Evolutionary conservation across 1,284 basidiomycete genomes (phyloP).

Genomic region (Xerocomus minutiporus): DNA sequence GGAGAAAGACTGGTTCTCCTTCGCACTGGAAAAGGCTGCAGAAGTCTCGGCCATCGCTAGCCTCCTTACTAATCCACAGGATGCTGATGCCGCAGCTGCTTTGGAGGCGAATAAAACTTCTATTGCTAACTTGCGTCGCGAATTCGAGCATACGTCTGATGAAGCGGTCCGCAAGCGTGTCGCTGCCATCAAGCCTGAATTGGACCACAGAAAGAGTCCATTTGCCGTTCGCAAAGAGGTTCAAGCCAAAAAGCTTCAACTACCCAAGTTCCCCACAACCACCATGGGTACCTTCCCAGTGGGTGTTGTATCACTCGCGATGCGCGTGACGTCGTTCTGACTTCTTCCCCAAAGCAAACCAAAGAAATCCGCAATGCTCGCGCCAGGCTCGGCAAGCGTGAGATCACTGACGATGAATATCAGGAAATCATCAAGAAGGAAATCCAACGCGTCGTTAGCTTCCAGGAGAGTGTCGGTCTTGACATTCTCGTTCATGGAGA

Average conservation of each 20-base stretch:
- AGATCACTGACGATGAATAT: slow-evolving; percentile 86
- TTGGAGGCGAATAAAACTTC: slow-evolving; percentile 88
- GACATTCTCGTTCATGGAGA: slow-evolving; percentile 99
- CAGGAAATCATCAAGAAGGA: slow-evolving; percentile 99
- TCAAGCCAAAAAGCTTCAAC: slow-evolving; percentile 85
- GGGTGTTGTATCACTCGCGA: slow-evolving; percentile 27
- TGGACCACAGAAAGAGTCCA: slow-evolving; percentile 86
- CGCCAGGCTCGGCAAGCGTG: slow-evolving; percentile 91
- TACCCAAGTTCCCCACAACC: slow-evolving; percentile 98
- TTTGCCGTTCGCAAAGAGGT: slow-evolving; percentile 87
- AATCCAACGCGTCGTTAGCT: slow-evolving; percentile 89
- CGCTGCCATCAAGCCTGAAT: slow-evolving; percentile 83
- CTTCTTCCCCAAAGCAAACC: slow-evolving; percentile 68
- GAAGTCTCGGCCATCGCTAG: slow-evolving; percentile 90
- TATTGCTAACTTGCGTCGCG: slow-evolving; percentile 92
- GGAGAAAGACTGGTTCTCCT: slow-evolving; percentile 98
- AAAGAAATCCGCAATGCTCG: slow-evolving; percentile 98
- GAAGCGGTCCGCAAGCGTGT: slow-evolving; percentile 95
- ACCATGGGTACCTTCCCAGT: slow-evolving; percentile 98
- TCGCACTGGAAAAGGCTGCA: slow-evolving; percentile 93
- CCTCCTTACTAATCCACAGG: slow-evolving; percentile 78
- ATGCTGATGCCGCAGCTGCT: slow-evolving; percentile 61
- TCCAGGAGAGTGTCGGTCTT: slow-evolving; percentile 96
- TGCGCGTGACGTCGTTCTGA: not conserved
- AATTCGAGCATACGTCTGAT: slow-evolving; percentile 94